A percentile compares a stretch with the other conserved stretches of the same genome.
Conservation (phyloP, 306 rosid species). For the Inga laurina region DNA sequence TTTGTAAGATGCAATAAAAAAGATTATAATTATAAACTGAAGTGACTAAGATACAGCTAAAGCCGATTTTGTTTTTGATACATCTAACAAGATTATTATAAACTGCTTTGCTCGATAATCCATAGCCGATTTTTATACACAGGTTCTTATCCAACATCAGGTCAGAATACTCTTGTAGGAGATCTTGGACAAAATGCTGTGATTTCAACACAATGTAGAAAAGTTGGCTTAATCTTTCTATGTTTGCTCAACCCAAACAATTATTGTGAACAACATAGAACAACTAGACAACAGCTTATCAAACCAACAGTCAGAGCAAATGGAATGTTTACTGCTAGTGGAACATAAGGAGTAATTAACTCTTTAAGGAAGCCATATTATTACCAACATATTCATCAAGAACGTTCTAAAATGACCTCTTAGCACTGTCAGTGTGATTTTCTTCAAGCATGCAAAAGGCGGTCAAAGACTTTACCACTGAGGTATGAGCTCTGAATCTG, state of each 20-base stretch:
- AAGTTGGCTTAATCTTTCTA: too few relatives aligned
- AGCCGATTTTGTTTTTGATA: too few relatives aligned
- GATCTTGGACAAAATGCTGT: neutral
- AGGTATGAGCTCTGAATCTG: conserved; percentile 75
- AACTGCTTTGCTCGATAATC: neutral
- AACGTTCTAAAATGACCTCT: conserved; percentile 1
- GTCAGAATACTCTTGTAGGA: neutral
- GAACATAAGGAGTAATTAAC: conserved; percentile 2
- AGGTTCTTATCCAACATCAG: neutral
- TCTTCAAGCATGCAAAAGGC: conserved; percentile 10
- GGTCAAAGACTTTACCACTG: conserved; percentile 58
- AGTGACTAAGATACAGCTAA: too few relatives aligned
- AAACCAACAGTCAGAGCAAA: neutral
- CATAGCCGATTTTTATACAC: neutral
- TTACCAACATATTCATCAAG: neutral
- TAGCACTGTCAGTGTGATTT: conserved; percentile 9
- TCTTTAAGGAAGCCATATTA: conserved; percentile 6
- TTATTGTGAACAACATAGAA: neutral
- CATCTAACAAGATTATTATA: too few relatives aligned
- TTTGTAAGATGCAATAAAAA: conserved; percentile 14
- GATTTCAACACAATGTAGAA: neutral
- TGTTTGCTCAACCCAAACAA: neutral
- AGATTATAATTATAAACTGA: neutral
- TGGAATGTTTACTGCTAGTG: neutral
- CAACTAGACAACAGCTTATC: neutral